Evolutionary conservation across 345 rosid species (phyloP).

Genomic region (Sisymbrium altissimum): DNA sequence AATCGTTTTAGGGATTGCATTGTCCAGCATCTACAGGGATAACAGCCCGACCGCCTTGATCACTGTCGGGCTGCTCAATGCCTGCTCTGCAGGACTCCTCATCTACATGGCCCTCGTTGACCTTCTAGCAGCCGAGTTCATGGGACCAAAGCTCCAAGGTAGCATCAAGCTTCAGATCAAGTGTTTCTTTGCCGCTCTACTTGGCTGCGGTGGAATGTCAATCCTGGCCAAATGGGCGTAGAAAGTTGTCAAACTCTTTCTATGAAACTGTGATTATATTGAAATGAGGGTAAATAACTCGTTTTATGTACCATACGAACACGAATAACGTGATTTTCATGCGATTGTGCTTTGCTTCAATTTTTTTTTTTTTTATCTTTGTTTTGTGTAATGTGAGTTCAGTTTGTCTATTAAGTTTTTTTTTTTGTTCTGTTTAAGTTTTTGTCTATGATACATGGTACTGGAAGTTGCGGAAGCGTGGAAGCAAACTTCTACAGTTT

Average conservation of each 20-base stretch:
- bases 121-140: slow-evolving; percentile 56
- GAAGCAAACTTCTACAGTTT: too few relatives aligned
- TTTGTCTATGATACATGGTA: too few relatives aligned
- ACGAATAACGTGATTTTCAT: too few relatives aligned
- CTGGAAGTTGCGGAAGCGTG: too few relatives aligned
- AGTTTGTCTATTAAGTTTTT: too few relatives aligned
- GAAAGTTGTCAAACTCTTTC: not conserved
- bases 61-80: slow-evolving; percentile 60
- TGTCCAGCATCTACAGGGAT: slow-evolving; percentile 48
- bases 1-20: slow-evolving; percentile 49
- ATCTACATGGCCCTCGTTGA: slow-evolving; percentile 77
- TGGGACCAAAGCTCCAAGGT: slow-evolving; percentile 63
- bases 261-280: too few relatives aligned
- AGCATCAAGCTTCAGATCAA: slow-evolving; percentile 56
- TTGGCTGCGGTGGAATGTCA: slow-evolving; percentile 68
- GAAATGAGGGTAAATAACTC: too few relatives aligned
- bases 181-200: slow-evolving; percentile 44
- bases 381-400: too few relatives aligned
- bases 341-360: too few relatives aligned
- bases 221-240: slow-evolving; percentile 66
- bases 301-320: too few relatives aligned
- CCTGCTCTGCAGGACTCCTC: slow-evolving; percentile 63
- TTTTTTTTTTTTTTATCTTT: too few relatives aligned
- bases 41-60: slow-evolving; percentile 60
- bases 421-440: too few relatives aligned